phyloP scores from a whole-genome alignment of 768 basidiomycete species.

The Auriscalpium vulgare region DNA sequence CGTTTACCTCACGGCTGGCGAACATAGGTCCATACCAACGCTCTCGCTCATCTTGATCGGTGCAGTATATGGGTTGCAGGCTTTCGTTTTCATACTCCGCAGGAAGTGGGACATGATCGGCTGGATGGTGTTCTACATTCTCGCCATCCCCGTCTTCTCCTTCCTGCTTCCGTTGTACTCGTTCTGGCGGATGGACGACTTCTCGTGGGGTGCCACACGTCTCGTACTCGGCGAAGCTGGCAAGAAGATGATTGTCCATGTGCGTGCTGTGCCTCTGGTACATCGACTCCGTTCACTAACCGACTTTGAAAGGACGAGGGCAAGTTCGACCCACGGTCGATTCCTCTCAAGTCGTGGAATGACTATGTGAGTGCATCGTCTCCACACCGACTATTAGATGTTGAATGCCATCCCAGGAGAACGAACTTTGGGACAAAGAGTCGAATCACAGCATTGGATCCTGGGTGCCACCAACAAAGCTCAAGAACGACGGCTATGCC shows the following conservation, averaged over 20 bases:
- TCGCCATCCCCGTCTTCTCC: constrained; percentile 89
- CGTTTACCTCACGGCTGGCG: constrained; percentile 66
- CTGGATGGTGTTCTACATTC: constrained; percentile 94
- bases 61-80: constrained; percentile 92
- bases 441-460: constrained; percentile 93
- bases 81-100: constrained; percentile 82
- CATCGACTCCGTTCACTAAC: constrained; percentile 7
- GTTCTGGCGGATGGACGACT: constrained; percentile 98
- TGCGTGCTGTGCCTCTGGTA: constrained; percentile 30
- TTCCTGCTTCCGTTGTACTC: constrained; percentile 91
- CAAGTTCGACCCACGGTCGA: constrained; percentile 88
- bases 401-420: constrained; percentile 46
- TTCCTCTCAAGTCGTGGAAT: constrained; percentile 95
- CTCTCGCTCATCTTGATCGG: constrained; percentile 89
- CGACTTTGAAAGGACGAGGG: constrained; percentile 74
- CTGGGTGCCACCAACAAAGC: constrained; percentile 75
- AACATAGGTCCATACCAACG: constrained; percentile 61
- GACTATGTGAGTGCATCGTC: constrained; percentile 62
- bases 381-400: background rate
- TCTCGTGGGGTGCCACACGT: constrained; percentile 93
- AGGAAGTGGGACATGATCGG: constrained; percentile 99
- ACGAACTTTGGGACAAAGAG: constrained; percentile 96
- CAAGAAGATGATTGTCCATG: constrained; percentile 93
- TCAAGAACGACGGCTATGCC: constrained; percentile 65
- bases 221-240: constrained; percentile 89